A percentile compares a stretch with the other conserved stretches of the same genome.
phyloP scores from a whole-genome alignment of 1,284 basidiomycete species.

The Ceratobasidium sp. region DNA sequence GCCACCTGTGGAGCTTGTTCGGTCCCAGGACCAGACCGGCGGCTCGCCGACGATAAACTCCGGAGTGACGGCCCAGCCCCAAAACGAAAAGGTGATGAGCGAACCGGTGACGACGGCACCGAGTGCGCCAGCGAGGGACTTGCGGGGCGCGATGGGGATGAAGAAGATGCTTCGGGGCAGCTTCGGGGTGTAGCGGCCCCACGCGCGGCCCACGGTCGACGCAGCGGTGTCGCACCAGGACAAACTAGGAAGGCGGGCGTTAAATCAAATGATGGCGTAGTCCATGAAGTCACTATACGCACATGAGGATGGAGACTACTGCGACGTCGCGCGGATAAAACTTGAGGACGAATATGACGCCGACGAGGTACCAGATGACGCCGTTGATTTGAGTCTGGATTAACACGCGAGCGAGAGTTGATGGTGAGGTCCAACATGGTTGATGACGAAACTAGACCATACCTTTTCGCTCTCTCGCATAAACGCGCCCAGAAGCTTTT shows the following conservation, averaged over 20 bases:
- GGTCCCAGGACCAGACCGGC: constrained; percentile 46
- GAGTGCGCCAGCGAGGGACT: constrained; percentile 87
- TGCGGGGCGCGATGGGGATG: constrained; percentile 84
- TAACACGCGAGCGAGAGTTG: neutral
- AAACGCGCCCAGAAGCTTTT: constrained; percentile 83
- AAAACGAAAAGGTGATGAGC: constrained; percentile 81
- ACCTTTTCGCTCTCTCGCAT: constrained; percentile 95
- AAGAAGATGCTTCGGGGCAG: constrained; percentile 75
- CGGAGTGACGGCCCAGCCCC: constrained; percentile 69
- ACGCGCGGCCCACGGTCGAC: constrained; percentile 90
- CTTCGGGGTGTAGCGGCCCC: constrained; percentile 79
- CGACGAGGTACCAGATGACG: constrained; percentile 95
- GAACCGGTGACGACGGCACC: constrained; percentile 87
- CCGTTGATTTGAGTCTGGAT: constrained; percentile 81
- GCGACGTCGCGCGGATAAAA: constrained; percentile 90
- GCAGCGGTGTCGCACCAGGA: constrained; percentile 98
- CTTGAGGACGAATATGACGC: constrained; percentile 85
- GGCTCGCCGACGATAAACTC: constrained; percentile 49
- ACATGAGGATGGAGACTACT: constrained; percentile 89
- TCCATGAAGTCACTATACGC: constrained; percentile 58
- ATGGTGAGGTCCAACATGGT: neutral
- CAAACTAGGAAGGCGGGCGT: constrained; percentile 66
- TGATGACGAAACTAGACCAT: constrained; percentile 48
- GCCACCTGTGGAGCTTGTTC: constrained; percentile 54
- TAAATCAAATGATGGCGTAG: constrained; percentile 36